Conservation (phyloP, 495 filamentous ascomycete genomes). For the Penicillium daleae region DNA sequence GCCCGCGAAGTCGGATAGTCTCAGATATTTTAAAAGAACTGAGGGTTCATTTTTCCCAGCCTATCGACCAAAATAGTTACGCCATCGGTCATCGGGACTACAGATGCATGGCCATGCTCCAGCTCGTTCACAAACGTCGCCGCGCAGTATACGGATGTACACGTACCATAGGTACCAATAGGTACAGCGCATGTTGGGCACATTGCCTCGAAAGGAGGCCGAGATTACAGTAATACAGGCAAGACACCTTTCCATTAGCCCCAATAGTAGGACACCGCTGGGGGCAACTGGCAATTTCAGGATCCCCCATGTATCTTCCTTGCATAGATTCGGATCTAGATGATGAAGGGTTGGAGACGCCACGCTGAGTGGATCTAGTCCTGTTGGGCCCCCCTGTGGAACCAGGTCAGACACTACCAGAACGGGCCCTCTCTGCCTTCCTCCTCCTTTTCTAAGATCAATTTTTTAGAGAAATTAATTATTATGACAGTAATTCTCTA, state of each 20-base stretch:
- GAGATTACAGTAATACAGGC: conserved; percentile 26
- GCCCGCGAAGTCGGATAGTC: conserved; percentile 26
- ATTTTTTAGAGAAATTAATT: background rate
- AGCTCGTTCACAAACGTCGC: conserved; percentile 24
- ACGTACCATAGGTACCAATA: conserved; percentile 1
- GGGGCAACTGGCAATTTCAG: conserved; percentile 19
- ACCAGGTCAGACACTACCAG: conserved; percentile 26
- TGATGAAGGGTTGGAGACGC: conserved; percentile 25
- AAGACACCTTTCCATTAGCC: background rate
- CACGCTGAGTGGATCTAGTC: conserved; percentile 28
- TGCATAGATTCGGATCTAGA: conserved; percentile 37
- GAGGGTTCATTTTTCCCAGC: conserved; percentile 20
- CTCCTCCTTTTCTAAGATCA: too few relatives aligned
- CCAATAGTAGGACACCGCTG: conserved; percentile 18
- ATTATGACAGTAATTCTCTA: background rate
- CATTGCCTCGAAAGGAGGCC: background rate
- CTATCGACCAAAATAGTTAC: conserved; percentile 25
- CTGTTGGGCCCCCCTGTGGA: conserved; percentile 28
- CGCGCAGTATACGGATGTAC: conserved; percentile 5
- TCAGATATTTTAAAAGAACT: conserved; percentile 32
- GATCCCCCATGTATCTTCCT: conserved; percentile 35
- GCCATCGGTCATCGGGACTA: conserved; percentile 29
- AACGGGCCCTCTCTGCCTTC: background rate
- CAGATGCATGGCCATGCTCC: conserved; percentile 34
- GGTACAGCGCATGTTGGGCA: conserved; percentile 1